phyloP scores from a whole-genome alignment of 2,329 filamentous ascomycete genomes.

The Xylariaceae sp. region DNA sequence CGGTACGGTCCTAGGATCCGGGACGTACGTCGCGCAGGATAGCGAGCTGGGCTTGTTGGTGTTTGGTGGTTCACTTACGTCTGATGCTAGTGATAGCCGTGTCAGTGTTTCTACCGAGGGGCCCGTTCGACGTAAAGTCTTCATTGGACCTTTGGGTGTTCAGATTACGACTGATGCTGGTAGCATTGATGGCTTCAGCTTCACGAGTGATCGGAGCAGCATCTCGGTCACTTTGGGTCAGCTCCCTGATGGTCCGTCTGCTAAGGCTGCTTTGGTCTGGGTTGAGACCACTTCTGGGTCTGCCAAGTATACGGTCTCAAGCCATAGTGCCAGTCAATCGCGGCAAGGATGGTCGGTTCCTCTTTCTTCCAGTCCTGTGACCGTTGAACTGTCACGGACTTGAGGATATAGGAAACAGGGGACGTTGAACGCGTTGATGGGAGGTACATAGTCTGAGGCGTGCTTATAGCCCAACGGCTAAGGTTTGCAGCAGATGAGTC shows the following conservation, averaged over 20 bases:
- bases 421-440: not conserved
- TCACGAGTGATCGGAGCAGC: constrained; percentile 23
- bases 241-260: constrained; percentile 25
- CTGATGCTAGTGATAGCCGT: constrained; percentile 15
- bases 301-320: constrained; percentile 25
- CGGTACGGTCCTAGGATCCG: constrained; percentile 45
- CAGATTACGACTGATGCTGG: constrained; percentile 41
- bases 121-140: constrained; percentile 43
- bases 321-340: constrained; percentile 18
- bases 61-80: constrained; percentile 43
- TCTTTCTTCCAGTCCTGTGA: constrained; percentile 23
- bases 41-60: constrained; percentile 41
- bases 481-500: too few species aligned
- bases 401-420: not conserved
- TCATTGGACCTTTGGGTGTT: constrained; percentile 42
- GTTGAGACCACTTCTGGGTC: constrained; percentile 30
- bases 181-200: constrained; percentile 37
- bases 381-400: constrained; percentile 19
- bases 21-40: constrained; percentile 45
- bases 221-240: constrained; percentile 33
- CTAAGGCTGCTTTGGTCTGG: constrained; percentile 34
- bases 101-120: constrained; percentile 40
- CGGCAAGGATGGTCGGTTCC: constrained; percentile 31
- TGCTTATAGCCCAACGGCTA: too few species aligned
- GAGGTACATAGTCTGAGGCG: not conserved